Base-by-base conservation (phyloP, 2,329 filamentous ascomycete species). In the Claviceps sp. region DNA sequence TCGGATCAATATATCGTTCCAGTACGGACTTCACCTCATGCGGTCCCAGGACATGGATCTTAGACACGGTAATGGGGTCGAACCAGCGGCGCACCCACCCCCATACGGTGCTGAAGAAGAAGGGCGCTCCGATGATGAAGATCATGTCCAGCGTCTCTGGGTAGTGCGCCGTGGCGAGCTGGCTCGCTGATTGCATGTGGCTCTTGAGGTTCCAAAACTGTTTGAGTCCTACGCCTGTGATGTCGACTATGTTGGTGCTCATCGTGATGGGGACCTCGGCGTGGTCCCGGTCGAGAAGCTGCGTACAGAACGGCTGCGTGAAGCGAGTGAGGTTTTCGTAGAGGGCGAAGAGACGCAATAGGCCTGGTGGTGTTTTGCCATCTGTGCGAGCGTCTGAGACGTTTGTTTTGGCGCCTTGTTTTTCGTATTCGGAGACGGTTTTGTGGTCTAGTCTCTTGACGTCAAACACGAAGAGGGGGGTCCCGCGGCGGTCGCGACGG, bases 81-180 rank as follows among this genome's bases (percentile, higher is more conserved):
- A 95, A 95, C 89, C 90, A 95, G 62, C 86, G 84, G 75, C 95
- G 95, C 69, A 95, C 79, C 88, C 89, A 95, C 58, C 86, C 82
- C 90, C 90, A 91, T 54, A 95, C 87, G 2, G 88, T 95, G 48
- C 86, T 85, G 73, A 95, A 95, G 76, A 95, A 95, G 45, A 78
- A 72, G 7, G 91, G 91, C 0, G 91, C 91, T 55, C 90, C 90
- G 56, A 96, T 88, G 61, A 97, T 85, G 55, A 74, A 75, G 60
- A 75, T 74, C 39, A 71, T 60, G 54, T 68, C 91, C 48, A 96
- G 71, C 0, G 90, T 97, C 70, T 97, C 91, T 0, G 91, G 91
- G 65, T 96, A 97, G 69, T 96, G 87, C 5, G 90, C 88, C 3
- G 90, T 96, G 5, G 91, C 91, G 51, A 96, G 74, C 54, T 83